Evolutionary conservation across 345 rosid species (phyloP), one percentile per base, ranked within the genome.

Genomic region (Aethionema arabicum): DNA sequence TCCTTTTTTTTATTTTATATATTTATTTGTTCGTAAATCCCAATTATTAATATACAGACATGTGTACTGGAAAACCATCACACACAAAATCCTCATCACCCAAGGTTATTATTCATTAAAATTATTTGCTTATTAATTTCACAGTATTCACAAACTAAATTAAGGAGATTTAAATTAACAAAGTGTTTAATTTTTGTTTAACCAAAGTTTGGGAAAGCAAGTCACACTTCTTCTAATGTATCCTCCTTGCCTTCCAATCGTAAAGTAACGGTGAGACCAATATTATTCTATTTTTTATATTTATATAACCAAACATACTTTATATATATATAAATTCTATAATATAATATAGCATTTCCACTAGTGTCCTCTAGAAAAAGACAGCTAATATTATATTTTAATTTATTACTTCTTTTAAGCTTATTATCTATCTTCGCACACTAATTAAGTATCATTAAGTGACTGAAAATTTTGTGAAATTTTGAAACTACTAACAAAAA

Each of bases 21-120:
- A 16, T 8, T 21, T 21, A 21, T 21, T 21, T 38, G 13, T 7
- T 35, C 16, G 32, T 7, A 16, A 41, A 3, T 14, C 36, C 53
- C 8, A 45, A 4, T 58, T 51, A 44, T 13, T 16, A 7, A 45
- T 31, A 21, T 56, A 0, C 35, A 43, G 14, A 51, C 13, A 71
- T 71, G 76, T 72, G 72, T 69, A 83, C 86, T 85, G 97, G 86
- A 83, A 86, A 77, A 65, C 65, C 60, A 73, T 60, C 89, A 67
- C 68, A 63, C 72, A 58, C 89, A 32, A 83, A 83, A 65, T 74
- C 95, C 59, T 68, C 89, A 43, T 68, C 89, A 43, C 72, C 79
- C 8, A 85, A 85, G 91, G 95, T 84, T 63, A 56, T 63, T 44
- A 11, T 40, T 40, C 4, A 3, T 3, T 8, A 40, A 8, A 8